A percentile compares a stretch with the other conserved stretches of the same genome.
phyloP scores from a whole-genome alignment of 1,139 yeast genomes.

The Kurtzmaniella quercitrusa region DNA sequence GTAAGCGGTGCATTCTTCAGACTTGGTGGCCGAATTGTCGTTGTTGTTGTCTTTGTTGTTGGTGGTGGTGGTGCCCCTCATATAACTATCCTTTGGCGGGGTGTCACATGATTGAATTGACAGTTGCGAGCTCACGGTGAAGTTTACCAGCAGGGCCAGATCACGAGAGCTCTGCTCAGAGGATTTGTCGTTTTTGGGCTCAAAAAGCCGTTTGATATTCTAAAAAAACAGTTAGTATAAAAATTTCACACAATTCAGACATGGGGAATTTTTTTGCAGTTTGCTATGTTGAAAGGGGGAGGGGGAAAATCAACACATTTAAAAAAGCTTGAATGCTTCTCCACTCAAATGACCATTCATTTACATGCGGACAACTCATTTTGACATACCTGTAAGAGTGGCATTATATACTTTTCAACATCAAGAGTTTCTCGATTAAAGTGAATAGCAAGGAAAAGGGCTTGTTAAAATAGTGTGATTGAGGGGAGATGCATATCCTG shows the following conservation, averaged over 20 bases:
- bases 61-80: no score
- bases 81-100: background rate
- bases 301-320: no score
- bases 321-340: no score
- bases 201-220: background rate
- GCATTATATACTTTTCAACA: constrained; percentile 4
- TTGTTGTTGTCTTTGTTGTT: no score
- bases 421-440: background rate
- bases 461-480: background rate
- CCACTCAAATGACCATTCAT: background rate
- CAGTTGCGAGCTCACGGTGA: constrained; percentile 1
- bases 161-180: constrained; percentile 7
- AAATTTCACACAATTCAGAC: background rate
- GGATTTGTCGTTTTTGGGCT: constrained; percentile 1
- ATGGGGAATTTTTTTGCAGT: background rate
- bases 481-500: background rate
- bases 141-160: constrained; percentile 1
- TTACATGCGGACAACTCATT: background rate
- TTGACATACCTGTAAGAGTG: constrained; percentile 2
- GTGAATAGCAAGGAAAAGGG: background rate
- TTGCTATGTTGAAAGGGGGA: no score
- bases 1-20: background rate
- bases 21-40: background rate
- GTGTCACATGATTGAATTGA: background rate
- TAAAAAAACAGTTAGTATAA: background rate